These are phyloP conservation scores for Suillus plorans DNA, from an alignment of 768 basidiomycete species.

Conservation along the genomic window DNA sequence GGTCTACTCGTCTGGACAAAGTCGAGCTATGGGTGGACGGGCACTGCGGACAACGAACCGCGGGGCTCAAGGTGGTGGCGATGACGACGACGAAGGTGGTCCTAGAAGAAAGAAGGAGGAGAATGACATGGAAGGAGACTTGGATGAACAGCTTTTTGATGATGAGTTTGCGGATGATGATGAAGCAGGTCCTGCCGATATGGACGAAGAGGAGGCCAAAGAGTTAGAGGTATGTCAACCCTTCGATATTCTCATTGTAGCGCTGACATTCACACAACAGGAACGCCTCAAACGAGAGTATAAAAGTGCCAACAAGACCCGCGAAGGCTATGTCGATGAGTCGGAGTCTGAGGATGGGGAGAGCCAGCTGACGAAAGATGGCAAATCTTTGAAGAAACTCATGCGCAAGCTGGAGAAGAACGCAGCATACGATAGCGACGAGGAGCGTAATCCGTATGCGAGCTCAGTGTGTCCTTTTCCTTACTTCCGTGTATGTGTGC, in stretches of 20 bases:
- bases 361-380: constrained; percentile 62
- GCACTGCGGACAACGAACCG: constrained; percentile 68
- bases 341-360: constrained; percentile 73
- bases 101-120: constrained; percentile 54
- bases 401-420: constrained; percentile 84
- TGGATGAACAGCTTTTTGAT: constrained; percentile 82
- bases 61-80: constrained; percentile 58
- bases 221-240: constrained; percentile 63
- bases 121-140: constrained; percentile 72
- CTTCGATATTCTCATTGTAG: constrained; percentile 1
- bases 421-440: constrained; percentile 78
- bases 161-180: constrained; percentile 89
- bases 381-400: constrained; percentile 82
- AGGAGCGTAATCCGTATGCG: constrained; percentile 78
- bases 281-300: constrained; percentile 85
- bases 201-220: constrained; percentile 83
- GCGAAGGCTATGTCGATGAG: constrained; percentile 69
- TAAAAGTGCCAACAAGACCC: constrained; percentile 70
- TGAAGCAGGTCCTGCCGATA: constrained; percentile 69
- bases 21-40: constrained; percentile 69
- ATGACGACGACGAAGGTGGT: constrained; percentile 67
- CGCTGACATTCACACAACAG: constrained; percentile 34
- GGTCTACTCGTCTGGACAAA: constrained; percentile 50
- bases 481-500: constrained; percentile 6
- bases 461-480: constrained; percentile 55